Percentiles rank a stretch among this genome's conserved stretches.
These are phyloP conservation scores for Ehretia macrophylla DNA, from an alignment of 257 asterid species.

Conservation along the genomic window DNA sequence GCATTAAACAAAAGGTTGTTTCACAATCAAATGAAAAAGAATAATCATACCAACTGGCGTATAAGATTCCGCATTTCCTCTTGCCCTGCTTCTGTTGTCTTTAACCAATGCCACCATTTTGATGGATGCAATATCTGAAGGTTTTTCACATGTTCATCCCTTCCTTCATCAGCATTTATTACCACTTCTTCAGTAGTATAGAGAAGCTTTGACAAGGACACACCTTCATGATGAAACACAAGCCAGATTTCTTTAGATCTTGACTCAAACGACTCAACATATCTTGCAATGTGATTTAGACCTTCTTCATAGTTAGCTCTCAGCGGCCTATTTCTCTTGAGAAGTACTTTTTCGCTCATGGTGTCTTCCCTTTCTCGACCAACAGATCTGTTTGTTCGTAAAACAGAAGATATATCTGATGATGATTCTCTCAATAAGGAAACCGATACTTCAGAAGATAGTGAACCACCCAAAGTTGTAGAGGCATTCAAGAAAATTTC, in stretches of 20 bases:
- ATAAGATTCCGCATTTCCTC: constrained; percentile 80
- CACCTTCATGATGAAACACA: constrained; percentile 90
- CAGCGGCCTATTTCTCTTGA: constrained; percentile 25
- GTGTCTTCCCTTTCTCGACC: constrained; percentile 33
- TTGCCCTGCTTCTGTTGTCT: constrained; percentile 83
- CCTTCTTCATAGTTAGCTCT: constrained; percentile 63
- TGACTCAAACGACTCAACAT: constrained; percentile 91
- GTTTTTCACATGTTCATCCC: constrained; percentile 55
- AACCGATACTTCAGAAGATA: constrained; percentile 33
- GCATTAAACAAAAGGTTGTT: not conserved
- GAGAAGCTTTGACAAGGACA: constrained; percentile 80
- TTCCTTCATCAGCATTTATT: constrained; percentile 40
- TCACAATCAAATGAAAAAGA: constrained; percentile 1
- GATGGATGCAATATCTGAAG: constrained; percentile 89
- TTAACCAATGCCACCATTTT: constrained; percentile 98
- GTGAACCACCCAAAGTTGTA: constrained; percentile 52
- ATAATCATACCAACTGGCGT: constrained; percentile 73
- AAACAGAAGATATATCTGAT: constrained; percentile 25
- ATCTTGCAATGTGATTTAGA: constrained; percentile 88
- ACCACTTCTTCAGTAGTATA: constrained; percentile 83
- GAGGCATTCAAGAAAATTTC: constrained; percentile 87
- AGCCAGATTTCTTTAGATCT: constrained; percentile 94
- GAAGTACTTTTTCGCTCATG: constrained; percentile 29
- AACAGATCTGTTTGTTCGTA: constrained; percentile 32
- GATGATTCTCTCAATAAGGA: constrained; percentile 28